A percentile compares a stretch with the other conserved stretches of the same genome.
phyloP scores from a whole-genome alignment of 2,329 filamentous ascomycete species.

The Hymenoscyphus fructigenus region DNA sequence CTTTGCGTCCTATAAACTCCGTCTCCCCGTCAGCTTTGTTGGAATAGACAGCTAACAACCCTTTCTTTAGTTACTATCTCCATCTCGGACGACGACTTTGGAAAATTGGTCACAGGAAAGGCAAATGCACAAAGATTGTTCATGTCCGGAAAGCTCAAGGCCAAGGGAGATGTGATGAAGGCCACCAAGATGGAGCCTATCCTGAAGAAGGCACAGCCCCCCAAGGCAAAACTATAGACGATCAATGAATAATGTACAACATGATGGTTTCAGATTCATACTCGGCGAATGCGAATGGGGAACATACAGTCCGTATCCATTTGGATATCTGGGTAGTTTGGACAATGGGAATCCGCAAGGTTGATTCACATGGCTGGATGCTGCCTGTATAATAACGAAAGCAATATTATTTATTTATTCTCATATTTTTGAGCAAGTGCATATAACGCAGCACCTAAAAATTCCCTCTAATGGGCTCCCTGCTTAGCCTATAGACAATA shows the following conservation, averaged over 20 bases:
- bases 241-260: not conserved
- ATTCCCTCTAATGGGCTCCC: too few species aligned
- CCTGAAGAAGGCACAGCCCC: slow-evolving; percentile 76
- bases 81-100: slow-evolving; percentile 85
- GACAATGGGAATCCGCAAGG: not conserved
- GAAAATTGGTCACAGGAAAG: slow-evolving; percentile 77
- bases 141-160: slow-evolving; percentile 98
- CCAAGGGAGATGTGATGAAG: slow-evolving; percentile 98
- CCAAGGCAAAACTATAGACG: slow-evolving; percentile 76
- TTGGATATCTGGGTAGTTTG: not conserved
- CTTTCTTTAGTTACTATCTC: slow-evolving; percentile 69
- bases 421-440: too few species aligned
- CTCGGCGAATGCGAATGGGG: not conserved
- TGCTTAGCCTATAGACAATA: too few species aligned
- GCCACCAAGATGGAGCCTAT: slow-evolving; percentile 94
- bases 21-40: not conserved
- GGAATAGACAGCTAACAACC: not conserved
- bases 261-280: not conserved
- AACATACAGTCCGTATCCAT: not conserved
- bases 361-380: not conserved
- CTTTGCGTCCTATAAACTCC: not conserved
- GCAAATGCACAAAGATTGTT: slow-evolving; percentile 89
- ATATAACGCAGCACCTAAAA: too few species aligned
- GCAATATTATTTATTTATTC: not conserved
- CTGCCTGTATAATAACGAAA: not conserved